Evolutionary conservation across 768 basidiomycete genomes (phyloP).

Genomic region (Mycena albidolilacea): DNA sequence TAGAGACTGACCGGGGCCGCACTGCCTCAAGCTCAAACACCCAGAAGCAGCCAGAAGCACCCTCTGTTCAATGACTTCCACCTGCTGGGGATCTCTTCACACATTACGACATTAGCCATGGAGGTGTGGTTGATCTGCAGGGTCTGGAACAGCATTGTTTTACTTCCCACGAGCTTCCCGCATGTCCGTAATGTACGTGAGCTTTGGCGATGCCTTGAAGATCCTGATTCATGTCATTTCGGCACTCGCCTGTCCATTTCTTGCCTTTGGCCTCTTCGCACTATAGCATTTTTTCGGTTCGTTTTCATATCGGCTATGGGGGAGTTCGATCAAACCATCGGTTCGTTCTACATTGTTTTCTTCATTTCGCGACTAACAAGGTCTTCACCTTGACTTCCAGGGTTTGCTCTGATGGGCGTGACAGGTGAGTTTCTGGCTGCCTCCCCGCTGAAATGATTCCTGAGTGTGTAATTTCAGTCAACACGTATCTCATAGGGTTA

Average conservation of each 20-base stretch:
- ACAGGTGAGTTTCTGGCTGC: not conserved
- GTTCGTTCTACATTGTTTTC: not conserved
- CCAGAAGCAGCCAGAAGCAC: too few relatives aligned
- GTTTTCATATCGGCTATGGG: not conserved
- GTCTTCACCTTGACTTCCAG: not conserved
- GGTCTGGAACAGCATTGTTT: too few relatives aligned
- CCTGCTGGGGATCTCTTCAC: too few relatives aligned
- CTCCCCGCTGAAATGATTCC: not conserved
- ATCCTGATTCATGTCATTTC: too few relatives aligned
- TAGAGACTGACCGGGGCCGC: too few relatives aligned
- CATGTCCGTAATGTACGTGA: too few relatives aligned
- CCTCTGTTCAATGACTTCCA: too few relatives aligned
- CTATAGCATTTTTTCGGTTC: not conserved
- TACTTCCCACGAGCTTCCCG: too few relatives aligned
- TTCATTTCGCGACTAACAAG: not conserved
- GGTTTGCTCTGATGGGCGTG: not conserved
- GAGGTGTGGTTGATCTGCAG: too few relatives aligned
- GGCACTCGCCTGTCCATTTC: not conserved
- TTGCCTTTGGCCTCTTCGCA: not conserved
- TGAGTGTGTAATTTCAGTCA: not conserved
- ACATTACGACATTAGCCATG: too few relatives aligned
- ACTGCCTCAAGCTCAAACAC: too few relatives aligned
- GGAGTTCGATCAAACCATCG: conserved; percentile 1
- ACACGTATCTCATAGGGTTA: not conserved
- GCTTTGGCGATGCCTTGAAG: too few relatives aligned